Evolutionary conservation across 495 filamentous ascomycete genomes (phyloP).

Genomic region (Tetracladium marchalianum): DNA sequence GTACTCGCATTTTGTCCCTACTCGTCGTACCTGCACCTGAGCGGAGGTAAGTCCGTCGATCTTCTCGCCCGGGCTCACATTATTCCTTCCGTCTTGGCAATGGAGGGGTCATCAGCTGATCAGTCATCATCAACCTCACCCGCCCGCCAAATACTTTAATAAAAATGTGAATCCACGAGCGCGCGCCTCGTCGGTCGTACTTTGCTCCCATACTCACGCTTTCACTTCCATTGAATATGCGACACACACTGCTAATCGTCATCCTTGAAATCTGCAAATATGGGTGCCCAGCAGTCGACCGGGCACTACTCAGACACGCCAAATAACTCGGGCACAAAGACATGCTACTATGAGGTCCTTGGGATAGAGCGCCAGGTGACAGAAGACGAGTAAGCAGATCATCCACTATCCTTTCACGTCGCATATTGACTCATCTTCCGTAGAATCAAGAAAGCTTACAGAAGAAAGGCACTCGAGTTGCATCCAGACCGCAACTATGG

Average conservation of each 20-base stretch:
- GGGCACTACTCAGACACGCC: slow-evolving; percentile 16
- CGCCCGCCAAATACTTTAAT: too few species aligned
- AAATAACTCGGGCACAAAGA: slow-evolving; percentile 36
- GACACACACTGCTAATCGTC: background rate
- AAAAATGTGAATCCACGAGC: too few species aligned
- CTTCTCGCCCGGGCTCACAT: too few species aligned
- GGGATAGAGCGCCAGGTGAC: slow-evolving; percentile 59
- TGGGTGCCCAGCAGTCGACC: slow-evolving; percentile 78
- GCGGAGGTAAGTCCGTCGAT: too few species aligned
- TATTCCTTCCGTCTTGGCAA: too few species aligned
- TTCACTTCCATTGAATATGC: background rate
- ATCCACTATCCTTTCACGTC: background rate
- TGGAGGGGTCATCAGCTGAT: too few species aligned
- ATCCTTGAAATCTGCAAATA: slow-evolving; percentile 21
- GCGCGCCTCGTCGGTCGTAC: too few species aligned
- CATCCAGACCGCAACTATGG: slow-evolving; percentile 94
- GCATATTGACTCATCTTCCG: background rate
- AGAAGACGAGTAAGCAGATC: slow-evolving; percentile 65
- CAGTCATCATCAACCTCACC: too few species aligned
- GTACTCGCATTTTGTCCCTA: too few species aligned
- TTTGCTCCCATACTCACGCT: too few species aligned
- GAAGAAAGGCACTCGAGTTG: slow-evolving; percentile 79
- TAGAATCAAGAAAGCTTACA: slow-evolving; percentile 91
- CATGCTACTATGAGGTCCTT: slow-evolving; percentile 88
- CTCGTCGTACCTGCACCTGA: too few species aligned